Base-by-base conservation (phyloP, 83 land plant genomes). In the Isoetes engelmannii region DNA sequence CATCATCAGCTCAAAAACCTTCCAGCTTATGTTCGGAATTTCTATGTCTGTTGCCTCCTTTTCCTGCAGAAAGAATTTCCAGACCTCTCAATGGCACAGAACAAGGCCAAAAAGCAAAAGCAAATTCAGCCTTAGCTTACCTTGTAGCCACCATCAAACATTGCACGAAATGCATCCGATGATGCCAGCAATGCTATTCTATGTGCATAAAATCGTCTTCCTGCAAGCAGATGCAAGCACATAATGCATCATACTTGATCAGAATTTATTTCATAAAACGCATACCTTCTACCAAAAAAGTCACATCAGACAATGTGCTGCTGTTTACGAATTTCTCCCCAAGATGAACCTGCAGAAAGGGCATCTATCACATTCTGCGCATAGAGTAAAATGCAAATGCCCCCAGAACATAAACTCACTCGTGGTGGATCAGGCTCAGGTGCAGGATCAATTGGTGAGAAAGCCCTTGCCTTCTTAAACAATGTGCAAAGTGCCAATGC, bases 61-160 rank as follows among this genome's bases (percentile, higher is more conserved):
- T 69, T 94, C 99, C 99, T 94, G 83, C 44, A 70, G 71, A 3
- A 62, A 13, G 63, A 8, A 13, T 42, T 43, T 19, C 6, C 47
- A n/a, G 63, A 64, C 13, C 13, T 10, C 18, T 8, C 41, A 41
- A 37, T 21, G 45, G 75, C 58, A 57, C 18, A 44, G 13, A 67
- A 7, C 8, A 6, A 71, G 42, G 9, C 45, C n/a, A 7, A 49
- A 19, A 18, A 66, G 4, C 9, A 47, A 47, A 48, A 66, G 55
- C 42, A 19, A 68, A 69, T 54, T 42, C 12, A 44, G 42, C 42
- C 41, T n/a, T 47, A 43, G 28, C 85, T 68, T 75, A 95, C 99
- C 91, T 88, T 72, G 71, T 95, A 95, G 46, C 99, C 99, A 75
- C 99, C 99, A 80, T 95, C 97, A 82, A 95, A 91, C 99, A 95